phyloP scores from a whole-genome alignment of 768 basidiomycete species.

The Boletus speciosus region DNA sequence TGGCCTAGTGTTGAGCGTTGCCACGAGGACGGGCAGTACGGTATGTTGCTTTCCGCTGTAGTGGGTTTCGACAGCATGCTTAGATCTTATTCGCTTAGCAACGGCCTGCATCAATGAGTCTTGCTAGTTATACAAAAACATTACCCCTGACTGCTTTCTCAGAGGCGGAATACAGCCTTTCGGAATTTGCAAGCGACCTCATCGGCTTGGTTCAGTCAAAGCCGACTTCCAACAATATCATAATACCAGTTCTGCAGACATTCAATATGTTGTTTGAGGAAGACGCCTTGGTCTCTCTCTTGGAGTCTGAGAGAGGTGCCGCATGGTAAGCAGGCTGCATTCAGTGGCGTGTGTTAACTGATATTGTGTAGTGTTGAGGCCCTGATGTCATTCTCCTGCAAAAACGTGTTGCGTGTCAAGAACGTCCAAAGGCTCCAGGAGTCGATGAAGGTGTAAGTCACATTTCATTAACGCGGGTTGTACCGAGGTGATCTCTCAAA shows the following conservation, averaged over 20 bases:
- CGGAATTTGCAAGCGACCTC: slow-evolving; percentile 57
- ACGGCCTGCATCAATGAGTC: slow-evolving; percentile 59
- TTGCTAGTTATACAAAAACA: slow-evolving; percentile 53
- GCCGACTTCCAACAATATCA: slow-evolving; percentile 60
- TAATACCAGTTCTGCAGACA: slow-evolving; percentile 80
- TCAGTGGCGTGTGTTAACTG: slow-evolving; percentile 11
- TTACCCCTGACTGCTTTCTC: slow-evolving; percentile 42
- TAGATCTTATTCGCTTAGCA: slow-evolving; percentile 45
- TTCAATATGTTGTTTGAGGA: slow-evolving; percentile 71
- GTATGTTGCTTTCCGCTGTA: slow-evolving; percentile 45
- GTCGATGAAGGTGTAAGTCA: slow-evolving; percentile 76
- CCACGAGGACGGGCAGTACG: slow-evolving; percentile 80
- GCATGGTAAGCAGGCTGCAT: slow-evolving; percentile 44
- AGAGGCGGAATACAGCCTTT: slow-evolving; percentile 42
- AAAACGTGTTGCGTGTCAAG: slow-evolving; percentile 67
- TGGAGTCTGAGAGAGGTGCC: slow-evolving; percentile 44
- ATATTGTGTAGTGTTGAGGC: slow-evolving; percentile 44
- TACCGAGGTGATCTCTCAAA: slow-evolving; percentile 9
- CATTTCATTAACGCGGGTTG: slow-evolving; percentile 25
- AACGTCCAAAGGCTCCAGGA: slow-evolving; percentile 78
- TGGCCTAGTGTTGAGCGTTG: slow-evolving; percentile 76
- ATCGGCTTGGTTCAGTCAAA: slow-evolving; percentile 50
- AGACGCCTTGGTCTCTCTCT: slow-evolving; percentile 52
- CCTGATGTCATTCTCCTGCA: slow-evolving; percentile 55
- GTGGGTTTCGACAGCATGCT: slow-evolving; percentile 9